phyloP scores from a whole-genome alignment of 495 filamentous ascomycete species.

The Trichoderma asperelloides region DNA sequence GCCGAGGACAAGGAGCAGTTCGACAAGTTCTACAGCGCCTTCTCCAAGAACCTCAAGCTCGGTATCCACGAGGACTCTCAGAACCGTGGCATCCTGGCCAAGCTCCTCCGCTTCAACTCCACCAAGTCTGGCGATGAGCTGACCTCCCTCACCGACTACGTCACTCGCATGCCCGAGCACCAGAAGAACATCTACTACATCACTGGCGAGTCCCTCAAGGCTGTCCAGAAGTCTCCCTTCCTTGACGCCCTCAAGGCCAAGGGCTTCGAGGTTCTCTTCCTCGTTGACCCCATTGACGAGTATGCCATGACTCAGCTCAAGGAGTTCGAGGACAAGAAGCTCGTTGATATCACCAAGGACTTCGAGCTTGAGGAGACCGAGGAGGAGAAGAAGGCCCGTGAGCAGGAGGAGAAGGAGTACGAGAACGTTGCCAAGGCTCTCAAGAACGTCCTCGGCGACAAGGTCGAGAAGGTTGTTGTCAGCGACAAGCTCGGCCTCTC shows the following conservation, averaged over 20 bases:
- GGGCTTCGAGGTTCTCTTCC: conserved; percentile 99
- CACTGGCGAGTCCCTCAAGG: conserved; percentile 98
- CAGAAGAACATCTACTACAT: conserved; percentile 99
- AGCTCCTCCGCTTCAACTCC: conserved; percentile 97
- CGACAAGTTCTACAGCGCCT: conserved; percentile 99
- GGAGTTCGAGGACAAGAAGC: conserved; percentile 99
- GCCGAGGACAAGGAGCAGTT: conserved; percentile 99
- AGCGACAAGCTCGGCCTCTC: conserved; percentile 93
- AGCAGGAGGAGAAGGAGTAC: conserved; percentile 95
- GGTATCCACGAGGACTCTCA: conserved; percentile 99
- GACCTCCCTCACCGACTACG: conserved; percentile 91
- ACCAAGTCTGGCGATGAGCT: conserved; percentile 95
- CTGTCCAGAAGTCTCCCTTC: conserved; percentile 96
- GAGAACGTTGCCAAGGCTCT: conserved; percentile 87
- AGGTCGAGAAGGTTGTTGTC: conserved; percentile 99
- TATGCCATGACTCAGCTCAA: conserved; percentile 99
- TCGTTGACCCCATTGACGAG: conserved; percentile 98
- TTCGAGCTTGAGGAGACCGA: conserved; percentile 99
- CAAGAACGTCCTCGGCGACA: conserved; percentile 98
- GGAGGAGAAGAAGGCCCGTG: conserved; percentile 95
- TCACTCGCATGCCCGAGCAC: conserved; percentile 98
- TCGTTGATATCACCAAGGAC: conserved; percentile 99
- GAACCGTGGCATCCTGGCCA: conserved; percentile 88
- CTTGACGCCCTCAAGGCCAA: conserved; percentile 98
- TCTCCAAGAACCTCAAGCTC: conserved; percentile 99